Conservation (phyloP, 371 early-diverging fungal genomes). For the Lichtheimia ramosa region DNA sequence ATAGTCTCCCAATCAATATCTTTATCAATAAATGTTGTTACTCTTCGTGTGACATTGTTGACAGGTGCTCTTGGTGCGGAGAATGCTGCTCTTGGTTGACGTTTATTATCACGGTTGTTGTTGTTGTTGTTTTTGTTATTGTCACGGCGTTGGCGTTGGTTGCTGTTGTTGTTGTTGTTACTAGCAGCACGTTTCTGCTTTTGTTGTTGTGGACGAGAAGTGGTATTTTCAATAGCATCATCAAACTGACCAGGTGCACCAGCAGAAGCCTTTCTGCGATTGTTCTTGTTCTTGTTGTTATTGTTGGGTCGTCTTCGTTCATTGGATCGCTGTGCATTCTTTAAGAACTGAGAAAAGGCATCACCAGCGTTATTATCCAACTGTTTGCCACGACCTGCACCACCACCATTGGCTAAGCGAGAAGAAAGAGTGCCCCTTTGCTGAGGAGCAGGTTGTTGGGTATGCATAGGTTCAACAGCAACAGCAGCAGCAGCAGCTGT, state of each 20-base stretch:
- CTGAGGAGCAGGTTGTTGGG: background rate
- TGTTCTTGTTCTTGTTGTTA: slow-evolving; percentile 11
- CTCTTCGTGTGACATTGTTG: slow-evolving; percentile 24
- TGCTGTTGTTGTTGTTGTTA: slow-evolving; percentile 10
- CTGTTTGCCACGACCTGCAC: slow-evolving; percentile 41
- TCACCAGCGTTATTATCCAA: slow-evolving; percentile 20
- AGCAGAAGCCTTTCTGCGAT: slow-evolving; percentile 6
- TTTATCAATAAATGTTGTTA: slow-evolving; percentile 42
- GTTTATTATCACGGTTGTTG: background rate
- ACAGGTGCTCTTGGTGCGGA: background rate
- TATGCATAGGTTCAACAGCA: background rate
- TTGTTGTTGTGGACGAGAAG: slow-evolving; percentile 2
- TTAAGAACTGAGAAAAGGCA: slow-evolving; percentile 38
- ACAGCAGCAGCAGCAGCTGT: slow-evolving; percentile 11
- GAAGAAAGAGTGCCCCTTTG: slow-evolving; percentile 14
- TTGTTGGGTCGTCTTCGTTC: slow-evolving; percentile 3
- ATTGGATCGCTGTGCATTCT: slow-evolving; percentile 16
- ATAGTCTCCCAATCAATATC: slow-evolving; percentile 42
- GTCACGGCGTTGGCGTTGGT: background rate
- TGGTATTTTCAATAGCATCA: slow-evolving; percentile 12
- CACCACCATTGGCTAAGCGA: slow-evolving; percentile 26
- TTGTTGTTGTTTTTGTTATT: slow-evolving; percentile 12
- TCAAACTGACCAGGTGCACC: slow-evolving; percentile 22
- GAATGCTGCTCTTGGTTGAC: slow-evolving; percentile 5
- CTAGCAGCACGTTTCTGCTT: slow-evolving; percentile 1